Conservation (phyloP, 1,139 yeast species). For the Yamadazyma diddensiae region DNA sequence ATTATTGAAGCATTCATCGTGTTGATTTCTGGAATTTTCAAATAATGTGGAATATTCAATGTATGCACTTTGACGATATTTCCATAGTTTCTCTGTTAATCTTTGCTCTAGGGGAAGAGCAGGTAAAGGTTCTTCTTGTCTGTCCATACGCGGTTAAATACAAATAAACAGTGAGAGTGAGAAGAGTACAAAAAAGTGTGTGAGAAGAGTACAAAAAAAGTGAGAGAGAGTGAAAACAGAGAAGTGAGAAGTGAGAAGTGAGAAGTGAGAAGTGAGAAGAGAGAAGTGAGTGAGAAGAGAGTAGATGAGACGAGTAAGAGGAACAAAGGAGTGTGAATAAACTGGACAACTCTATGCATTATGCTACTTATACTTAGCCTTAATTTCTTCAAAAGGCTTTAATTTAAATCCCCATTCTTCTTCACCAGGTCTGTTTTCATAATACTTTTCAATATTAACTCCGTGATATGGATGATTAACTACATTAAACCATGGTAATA, state of each 20-base stretch:
- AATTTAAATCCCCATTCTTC: slow-evolving; percentile 46
- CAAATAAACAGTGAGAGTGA: slow-evolving; percentile 1
- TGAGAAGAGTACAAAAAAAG: too few species aligned
- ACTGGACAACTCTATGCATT: neutral
- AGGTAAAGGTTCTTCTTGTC: slow-evolving; percentile 6
- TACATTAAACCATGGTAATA: slow-evolving; percentile 82
- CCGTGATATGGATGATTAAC: slow-evolving; percentile 86
- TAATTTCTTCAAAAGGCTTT: slow-evolving; percentile 46
- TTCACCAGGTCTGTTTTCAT: slow-evolving; percentile 60
- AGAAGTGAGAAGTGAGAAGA: too few species aligned
- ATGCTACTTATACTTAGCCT: slow-evolving; percentile 37
- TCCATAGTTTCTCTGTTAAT: slow-evolving; percentile 80
- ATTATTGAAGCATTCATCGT: slow-evolving; percentile 54
- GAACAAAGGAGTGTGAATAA: neutral
- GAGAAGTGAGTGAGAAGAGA: neutral
- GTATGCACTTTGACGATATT: slow-evolving; percentile 79
- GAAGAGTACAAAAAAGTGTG: neutral
- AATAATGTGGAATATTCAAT: slow-evolving; percentile 60
- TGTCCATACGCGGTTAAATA: slow-evolving; percentile 3
- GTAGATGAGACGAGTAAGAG: neutral
- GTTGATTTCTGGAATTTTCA: slow-evolving; percentile 51
- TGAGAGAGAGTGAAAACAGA: too few species aligned
- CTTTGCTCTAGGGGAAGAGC: slow-evolving; percentile 65
- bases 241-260: too few species aligned
- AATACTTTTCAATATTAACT: slow-evolving; percentile 65